Evolutionary conservation across 495 filamentous ascomycete species (phyloP).

Genomic region (Halenospora varia): DNA sequence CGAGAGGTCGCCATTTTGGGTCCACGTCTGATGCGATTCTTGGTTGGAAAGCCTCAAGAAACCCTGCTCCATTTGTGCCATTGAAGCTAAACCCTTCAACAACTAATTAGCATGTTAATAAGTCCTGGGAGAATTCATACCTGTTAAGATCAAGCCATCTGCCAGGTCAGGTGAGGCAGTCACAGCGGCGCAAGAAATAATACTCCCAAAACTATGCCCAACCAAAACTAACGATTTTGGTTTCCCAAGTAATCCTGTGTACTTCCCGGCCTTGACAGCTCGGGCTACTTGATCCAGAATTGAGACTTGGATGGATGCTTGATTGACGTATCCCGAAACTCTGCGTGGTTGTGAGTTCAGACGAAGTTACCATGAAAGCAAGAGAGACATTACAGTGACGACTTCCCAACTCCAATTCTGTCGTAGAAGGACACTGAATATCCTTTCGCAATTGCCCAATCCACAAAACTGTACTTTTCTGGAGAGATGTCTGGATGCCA

Average conservation of each 20-base stretch:
- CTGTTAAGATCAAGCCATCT: constrained; percentile 30
- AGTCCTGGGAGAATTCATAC: constrained; percentile 5
- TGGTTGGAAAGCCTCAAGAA: not conserved
- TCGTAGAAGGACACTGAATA: constrained; percentile 54
- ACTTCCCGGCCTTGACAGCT: constrained; percentile 26
- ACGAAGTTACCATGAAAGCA: not conserved
- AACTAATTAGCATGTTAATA: no score
- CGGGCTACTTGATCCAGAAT: constrained; percentile 23
- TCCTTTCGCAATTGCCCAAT: constrained; percentile 43
- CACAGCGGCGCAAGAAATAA: constrained; percentile 14
- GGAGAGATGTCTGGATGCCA: constrained; percentile 54
- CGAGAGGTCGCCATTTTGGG: constrained; percentile 14
- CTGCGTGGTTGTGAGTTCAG: not conserved
- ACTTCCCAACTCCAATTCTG: constrained; percentile 53
- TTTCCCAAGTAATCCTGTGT: constrained; percentile 11
- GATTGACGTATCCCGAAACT: constrained; percentile 28
- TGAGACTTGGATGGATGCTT: constrained; percentile 24
- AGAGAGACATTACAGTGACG: not conserved
- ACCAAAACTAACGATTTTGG: constrained; percentile 50
- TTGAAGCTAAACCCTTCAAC: constrained; percentile 25
- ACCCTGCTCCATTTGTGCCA: not conserved
- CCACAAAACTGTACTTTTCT: constrained; percentile 51
- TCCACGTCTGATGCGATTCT: constrained; percentile 2
- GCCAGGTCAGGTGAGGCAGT: constrained; percentile 18
- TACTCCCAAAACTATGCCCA: constrained; percentile 48